Conservation (phyloP, 148 eudicot genomes). For the Spergularia marina region DNA sequence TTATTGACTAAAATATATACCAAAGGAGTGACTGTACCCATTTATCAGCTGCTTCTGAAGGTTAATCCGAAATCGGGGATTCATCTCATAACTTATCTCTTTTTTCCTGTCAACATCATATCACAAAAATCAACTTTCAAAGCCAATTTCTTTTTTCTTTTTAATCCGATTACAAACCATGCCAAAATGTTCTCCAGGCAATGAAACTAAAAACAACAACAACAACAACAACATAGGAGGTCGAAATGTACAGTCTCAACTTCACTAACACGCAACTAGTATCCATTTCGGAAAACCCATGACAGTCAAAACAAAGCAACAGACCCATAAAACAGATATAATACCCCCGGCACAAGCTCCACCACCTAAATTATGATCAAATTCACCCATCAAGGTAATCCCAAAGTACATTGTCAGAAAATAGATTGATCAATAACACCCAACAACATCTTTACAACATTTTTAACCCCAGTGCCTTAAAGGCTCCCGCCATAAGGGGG, state of each 20-base stretch:
- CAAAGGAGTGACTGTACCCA: slow-evolving; percentile 51
- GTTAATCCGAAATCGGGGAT: slow-evolving; percentile 64
- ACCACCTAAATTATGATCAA: background rate
- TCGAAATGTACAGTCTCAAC: no score
- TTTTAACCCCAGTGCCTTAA: no score
- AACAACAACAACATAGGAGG: background rate
- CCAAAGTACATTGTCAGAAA: background rate
- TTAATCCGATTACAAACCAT: background rate
- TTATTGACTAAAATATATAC: background rate
- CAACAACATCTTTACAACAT: no score
- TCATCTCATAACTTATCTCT: slow-evolving; percentile 68
- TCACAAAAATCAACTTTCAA: slow-evolving; percentile 10
- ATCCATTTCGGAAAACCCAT: background rate
- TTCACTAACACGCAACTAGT: no score
- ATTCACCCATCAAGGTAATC: background rate
- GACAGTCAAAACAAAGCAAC: background rate
- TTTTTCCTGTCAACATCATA: slow-evolving; percentile 57
- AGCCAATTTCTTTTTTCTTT: background rate
- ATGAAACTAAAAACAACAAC: background rate
- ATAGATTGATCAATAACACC: background rate
- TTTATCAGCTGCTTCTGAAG: slow-evolving; percentile 75
- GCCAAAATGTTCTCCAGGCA: background rate
- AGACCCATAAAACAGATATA: background rate
- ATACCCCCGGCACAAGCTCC: no score
- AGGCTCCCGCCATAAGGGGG: no score